Percentiles rank a stretch among this genome's conserved stretches.
These are phyloP conservation scores for Multifurca ochricompacta DNA, from an alignment of 768 basidiomycete species.

Conservation along the genomic window DNA sequence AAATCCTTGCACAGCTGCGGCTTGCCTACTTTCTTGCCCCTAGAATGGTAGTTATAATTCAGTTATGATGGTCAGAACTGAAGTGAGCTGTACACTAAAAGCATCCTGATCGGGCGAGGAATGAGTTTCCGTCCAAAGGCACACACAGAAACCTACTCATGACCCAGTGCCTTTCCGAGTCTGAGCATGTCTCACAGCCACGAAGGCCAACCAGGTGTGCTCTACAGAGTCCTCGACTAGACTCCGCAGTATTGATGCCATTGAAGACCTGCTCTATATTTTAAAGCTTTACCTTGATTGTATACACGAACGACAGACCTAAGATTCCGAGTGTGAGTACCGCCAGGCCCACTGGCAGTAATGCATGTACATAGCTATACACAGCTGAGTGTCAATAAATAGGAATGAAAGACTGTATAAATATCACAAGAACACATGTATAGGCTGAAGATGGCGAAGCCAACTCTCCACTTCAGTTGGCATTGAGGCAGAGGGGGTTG, in stretches of 20 bases:
- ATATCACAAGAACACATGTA: conserved; percentile 23
- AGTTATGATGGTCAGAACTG: no score
- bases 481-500: no score
- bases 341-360: conserved; percentile 24
- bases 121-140: neutral
- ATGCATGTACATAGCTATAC: conserved; percentile 26
- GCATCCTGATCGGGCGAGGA: neutral
- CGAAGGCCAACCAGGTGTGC: conserved; percentile 19
- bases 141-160: neutral
- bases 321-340: conserved; percentile 23
- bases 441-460: conserved; percentile 23
- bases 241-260: conserved; percentile 13
- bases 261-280: neutral
- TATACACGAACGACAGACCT: conserved; percentile 1
- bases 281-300: neutral
- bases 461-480: conserved; percentile 20
- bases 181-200: conserved; percentile 18
- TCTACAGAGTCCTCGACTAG: conserved; percentile 12
- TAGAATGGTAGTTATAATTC: no score
- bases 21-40: neutral
- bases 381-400: conserved; percentile 18
- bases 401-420: conserved; percentile 25
- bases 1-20: neutral
- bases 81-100: no score
- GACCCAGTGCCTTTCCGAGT: neutral